Conservation (phyloP, 108 stramenopile genomes). For the Pelagomonas calceolata region DNA sequence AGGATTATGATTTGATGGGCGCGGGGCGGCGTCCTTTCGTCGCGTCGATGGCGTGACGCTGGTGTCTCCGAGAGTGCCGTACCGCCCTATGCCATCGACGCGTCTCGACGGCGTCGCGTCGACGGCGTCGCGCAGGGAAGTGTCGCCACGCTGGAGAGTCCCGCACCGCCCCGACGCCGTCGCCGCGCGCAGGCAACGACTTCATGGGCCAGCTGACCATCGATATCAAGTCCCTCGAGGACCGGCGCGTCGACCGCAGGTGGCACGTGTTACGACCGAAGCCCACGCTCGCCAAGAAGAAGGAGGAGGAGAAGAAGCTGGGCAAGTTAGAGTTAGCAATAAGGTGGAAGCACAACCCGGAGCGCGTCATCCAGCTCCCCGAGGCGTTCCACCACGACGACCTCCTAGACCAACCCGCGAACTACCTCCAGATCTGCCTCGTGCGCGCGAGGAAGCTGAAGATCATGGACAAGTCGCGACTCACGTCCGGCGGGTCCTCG, state of each 20-base stretch:
- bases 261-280: background rate
- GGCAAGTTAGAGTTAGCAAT: background rate
- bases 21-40: too few species aligned
- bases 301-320: background rate
- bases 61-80: too few species aligned
- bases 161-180: background rate
- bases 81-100: too few species aligned
- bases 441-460: background rate
- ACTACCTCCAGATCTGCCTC: background rate
- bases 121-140: too few species aligned
- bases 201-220: background rate
- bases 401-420: background rate
- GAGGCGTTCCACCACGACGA: conserved; percentile 4
- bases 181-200: background rate
- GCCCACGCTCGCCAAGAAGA: background rate
- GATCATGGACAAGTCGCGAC: background rate
- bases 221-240: background rate
- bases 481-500: background rate
- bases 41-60: background rate
- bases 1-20: conserved; percentile 5
- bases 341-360: conserved; percentile 9
- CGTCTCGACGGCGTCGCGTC: too few species aligned
- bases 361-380: background rate
- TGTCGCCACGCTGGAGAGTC: background rate
- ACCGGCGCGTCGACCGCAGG: background rate